A percentile compares a stretch with the other conserved stretches of the same genome.
phyloP scores from a whole-genome alignment of 768 basidiomycete species.

The Daedaleopsis sinensis region DNA sequence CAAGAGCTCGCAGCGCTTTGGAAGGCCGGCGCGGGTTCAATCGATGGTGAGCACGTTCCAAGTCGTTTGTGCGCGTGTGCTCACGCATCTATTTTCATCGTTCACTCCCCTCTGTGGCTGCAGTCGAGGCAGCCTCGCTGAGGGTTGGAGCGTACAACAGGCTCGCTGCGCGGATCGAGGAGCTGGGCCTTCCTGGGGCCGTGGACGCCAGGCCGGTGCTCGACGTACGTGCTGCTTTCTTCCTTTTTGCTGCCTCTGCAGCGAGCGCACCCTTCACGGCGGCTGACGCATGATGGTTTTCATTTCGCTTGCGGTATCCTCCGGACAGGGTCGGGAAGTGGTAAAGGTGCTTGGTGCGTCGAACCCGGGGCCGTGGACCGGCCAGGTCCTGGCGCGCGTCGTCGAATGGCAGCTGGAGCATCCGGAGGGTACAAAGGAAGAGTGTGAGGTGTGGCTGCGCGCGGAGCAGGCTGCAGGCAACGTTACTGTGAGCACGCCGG shows the following conservation, averaged over 20 bases:
- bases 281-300: not conserved
- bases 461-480: conserved; percentile 53
- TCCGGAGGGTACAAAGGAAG: conserved; percentile 64
- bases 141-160: conserved; percentile 66
- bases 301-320: not conserved
- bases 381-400: conserved; percentile 62
- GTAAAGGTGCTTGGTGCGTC: conserved; percentile 50
- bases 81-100: not conserved
- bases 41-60: conserved; percentile 46
- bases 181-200: conserved; percentile 57
- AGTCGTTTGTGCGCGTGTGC: conserved; percentile 6
- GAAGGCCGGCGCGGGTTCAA: conserved; percentile 38
- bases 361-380: conserved; percentile 73
- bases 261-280: not conserved
- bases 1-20: conserved; percentile 67
- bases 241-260: not conserved
- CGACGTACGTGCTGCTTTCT: conserved; percentile 56
- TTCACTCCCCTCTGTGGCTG: no score
- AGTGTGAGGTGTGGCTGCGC: conserved; percentile 72
- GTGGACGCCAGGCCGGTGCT: conserved; percentile 77
- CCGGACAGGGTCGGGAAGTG: conserved; percentile 70
- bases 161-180: conserved; percentile 62
- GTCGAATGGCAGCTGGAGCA: conserved; percentile 87
- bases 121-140: conserved; percentile 48
- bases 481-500: conserved; percentile 29